A percentile compares a stretch with the other conserved stretches of the same genome.
Conservation (phyloP, 495 filamentous ascomycete genomes). For the Pyrenula aspistea region DNA sequence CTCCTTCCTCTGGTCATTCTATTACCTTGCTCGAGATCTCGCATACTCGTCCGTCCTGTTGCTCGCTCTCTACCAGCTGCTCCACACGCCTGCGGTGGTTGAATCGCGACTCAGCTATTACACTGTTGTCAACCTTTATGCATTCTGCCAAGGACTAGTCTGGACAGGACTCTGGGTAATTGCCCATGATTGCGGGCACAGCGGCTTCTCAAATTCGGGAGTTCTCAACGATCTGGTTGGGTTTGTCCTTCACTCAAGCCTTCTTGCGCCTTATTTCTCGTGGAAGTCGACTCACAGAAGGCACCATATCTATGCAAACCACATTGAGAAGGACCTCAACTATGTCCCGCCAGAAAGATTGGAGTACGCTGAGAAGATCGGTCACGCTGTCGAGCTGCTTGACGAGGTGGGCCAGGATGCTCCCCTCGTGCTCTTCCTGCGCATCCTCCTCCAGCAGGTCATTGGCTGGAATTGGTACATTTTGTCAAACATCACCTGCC, state of each 20-base stretch:
- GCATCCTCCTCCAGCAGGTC: slow-evolving; percentile 28
- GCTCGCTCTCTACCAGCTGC: not conserved
- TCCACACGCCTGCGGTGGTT: not conserved
- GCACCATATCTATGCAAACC: slow-evolving; percentile 42
- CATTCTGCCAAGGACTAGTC: not conserved
- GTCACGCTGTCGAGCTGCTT: slow-evolving; percentile 12
- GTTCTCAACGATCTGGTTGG: slow-evolving; percentile 46
- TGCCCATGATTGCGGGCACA: slow-evolving; percentile 71
- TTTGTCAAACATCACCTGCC: slow-evolving; percentile 27
- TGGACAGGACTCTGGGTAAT: slow-evolving; percentile 15
- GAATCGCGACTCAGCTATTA: not conserved
- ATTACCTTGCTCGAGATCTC: not conserved
- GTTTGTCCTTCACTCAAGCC: slow-evolving; percentile 42
- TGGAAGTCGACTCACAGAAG: slow-evolving; percentile 54
- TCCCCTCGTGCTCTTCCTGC: slow-evolving; percentile 24
- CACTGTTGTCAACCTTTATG: not conserved
- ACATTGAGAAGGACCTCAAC: slow-evolving; percentile 35
- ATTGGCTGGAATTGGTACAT: slow-evolving; percentile 35
- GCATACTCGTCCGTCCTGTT: not conserved
- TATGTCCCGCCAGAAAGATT: slow-evolving; percentile 28
- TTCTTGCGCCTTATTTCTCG: slow-evolving; percentile 51
- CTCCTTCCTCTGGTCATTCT: not conserved
- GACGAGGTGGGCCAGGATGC: slow-evolving; percentile 31
- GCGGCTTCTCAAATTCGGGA: slow-evolving; percentile 44
- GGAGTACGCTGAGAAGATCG: slow-evolving; percentile 17